Percentiles rank a stretch among this genome's conserved stretches.
phyloP scores from a whole-genome alignment of 495 filamentous ascomycete genomes.

The Penicillium maclennaniae region DNA sequence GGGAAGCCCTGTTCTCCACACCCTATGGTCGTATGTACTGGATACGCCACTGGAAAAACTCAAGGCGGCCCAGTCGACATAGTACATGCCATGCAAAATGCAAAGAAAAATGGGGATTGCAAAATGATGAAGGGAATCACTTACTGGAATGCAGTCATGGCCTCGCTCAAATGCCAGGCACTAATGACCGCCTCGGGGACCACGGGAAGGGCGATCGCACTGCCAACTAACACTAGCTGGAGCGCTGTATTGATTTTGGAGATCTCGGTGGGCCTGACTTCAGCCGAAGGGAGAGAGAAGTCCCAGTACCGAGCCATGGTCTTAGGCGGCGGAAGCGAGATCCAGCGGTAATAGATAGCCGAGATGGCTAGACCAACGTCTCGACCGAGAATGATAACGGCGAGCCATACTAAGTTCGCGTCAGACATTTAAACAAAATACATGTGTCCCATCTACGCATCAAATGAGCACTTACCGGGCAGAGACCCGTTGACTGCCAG shows the following conservation, averaged over 20 bases:
- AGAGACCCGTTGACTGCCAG: slow-evolving; percentile 76
- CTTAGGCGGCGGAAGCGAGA: slow-evolving; percentile 86
- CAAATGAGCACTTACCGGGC: slow-evolving; percentile 54
- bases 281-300: slow-evolving; percentile 86
- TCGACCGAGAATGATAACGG: slow-evolving; percentile 81
- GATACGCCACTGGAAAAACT: not conserved
- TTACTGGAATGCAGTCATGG: slow-evolving; percentile 69
- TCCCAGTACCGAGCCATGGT: slow-evolving; percentile 96
- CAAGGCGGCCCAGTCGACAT: slow-evolving; percentile 3
- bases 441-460: not conserved
- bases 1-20: slow-evolving; percentile 49
- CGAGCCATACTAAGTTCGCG: slow-evolving; percentile 67
- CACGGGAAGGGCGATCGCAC: slow-evolving; percentile 70
- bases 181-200: slow-evolving; percentile 43
- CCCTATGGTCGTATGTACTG: slow-evolving; percentile 47
- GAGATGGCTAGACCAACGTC: slow-evolving; percentile 83
- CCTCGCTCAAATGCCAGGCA: slow-evolving; percentile 48
- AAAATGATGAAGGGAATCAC: slow-evolving; percentile 28
- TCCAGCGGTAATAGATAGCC: slow-evolving; percentile 93
- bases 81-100: not conserved
- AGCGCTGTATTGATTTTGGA: slow-evolving; percentile 87
- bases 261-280: slow-evolving; percentile 86
- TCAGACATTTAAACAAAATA: not conserved
- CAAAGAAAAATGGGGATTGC: not conserved
- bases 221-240: slow-evolving; percentile 74